Base-by-base conservation (phyloP, 2,329 filamentous ascomycete genomes). In the Sporothrix inflata region DNA sequence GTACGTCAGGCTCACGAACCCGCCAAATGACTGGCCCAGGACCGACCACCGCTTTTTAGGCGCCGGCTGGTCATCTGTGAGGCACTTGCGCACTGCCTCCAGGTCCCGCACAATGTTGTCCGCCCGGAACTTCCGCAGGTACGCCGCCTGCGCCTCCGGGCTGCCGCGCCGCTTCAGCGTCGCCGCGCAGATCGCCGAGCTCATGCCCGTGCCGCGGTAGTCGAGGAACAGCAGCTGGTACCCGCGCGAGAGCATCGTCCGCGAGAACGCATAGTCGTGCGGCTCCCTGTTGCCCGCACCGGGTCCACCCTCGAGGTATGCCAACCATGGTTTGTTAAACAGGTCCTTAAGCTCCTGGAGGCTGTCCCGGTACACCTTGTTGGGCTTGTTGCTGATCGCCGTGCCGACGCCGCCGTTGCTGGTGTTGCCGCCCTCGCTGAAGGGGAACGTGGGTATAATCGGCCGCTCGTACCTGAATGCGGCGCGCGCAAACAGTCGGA, bases 1-100 rank as follows among this genome's bases (percentile, higher is more conserved):
- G 80, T 98, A 98, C 8, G 92, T 95, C 45, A 94, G 85, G 65
- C 86, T 87, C 78, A 94, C 93, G 81, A 97, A 98, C 0, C 95
- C 95, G 51, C 95, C 95, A 80, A 97, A 98, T 19, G 91, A 94
- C 82, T 98, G 95, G 9, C 95, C 95, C 74, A 97, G 91, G 40
- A 96, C 87, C 72, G 90, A 92, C 95, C 94, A 98, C 79, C 91
- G 90, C 79, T 92, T 90, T 27, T 87, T 84, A 3, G 27, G 9
- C 14, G 72, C 53, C 0, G 92, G 89, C 77, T 90, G 92, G 69
- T 90, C 88, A 5, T 85, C 83, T 0, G 92, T 96, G 70, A 98
- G 84, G 51, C 87, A 91, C 77, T 90, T 87, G 5, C 95, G 89
- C 42, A 98, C 89, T 4, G 94, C 94, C 79, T 98, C 95, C 75